Evolutionary conservation across 129 eudicot species (phyloP).

Genomic region (Helianthus tuberosus): DNA sequence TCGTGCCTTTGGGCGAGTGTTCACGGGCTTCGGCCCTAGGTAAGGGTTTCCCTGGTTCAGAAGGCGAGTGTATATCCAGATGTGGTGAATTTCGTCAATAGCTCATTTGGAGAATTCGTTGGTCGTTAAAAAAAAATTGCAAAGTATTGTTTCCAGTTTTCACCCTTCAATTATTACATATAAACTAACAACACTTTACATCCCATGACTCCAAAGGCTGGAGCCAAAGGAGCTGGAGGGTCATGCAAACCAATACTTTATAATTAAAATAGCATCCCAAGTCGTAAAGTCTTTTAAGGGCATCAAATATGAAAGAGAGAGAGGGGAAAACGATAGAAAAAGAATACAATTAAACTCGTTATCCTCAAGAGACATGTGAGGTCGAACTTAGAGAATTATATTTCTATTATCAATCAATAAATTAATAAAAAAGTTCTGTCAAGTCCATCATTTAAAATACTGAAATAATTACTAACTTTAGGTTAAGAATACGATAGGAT

Average conservation of each 20-base stretch:
- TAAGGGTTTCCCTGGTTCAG: too few relatives aligned
- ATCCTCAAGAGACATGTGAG: conserved; percentile 5
- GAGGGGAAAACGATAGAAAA: background rate
- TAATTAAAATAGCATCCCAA: background rate
- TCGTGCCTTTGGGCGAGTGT: too few relatives aligned
- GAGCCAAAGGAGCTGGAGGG: background rate
- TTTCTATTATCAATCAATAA: background rate
- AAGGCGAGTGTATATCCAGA: too few relatives aligned
- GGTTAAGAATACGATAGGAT: background rate
- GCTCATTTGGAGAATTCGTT: too few relatives aligned
- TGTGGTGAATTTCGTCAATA: too few relatives aligned
- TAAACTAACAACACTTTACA: background rate
- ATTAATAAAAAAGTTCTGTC: background rate
- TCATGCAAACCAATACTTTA: background rate
- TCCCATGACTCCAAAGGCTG: background rate
- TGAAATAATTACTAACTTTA: background rate
- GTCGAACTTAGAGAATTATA: background rate
- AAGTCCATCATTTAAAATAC: background rate
- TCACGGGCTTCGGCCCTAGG: too few relatives aligned
- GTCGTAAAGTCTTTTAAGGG: background rate
- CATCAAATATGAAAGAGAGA: background rate
- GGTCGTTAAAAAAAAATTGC: too few relatives aligned
- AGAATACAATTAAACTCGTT: background rate
- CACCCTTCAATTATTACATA: background rate
- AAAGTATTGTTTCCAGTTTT: background rate